Conservation (phyloP, 2,329 filamentous ascomycete species). For the Colletotrichum lupini region DNA sequence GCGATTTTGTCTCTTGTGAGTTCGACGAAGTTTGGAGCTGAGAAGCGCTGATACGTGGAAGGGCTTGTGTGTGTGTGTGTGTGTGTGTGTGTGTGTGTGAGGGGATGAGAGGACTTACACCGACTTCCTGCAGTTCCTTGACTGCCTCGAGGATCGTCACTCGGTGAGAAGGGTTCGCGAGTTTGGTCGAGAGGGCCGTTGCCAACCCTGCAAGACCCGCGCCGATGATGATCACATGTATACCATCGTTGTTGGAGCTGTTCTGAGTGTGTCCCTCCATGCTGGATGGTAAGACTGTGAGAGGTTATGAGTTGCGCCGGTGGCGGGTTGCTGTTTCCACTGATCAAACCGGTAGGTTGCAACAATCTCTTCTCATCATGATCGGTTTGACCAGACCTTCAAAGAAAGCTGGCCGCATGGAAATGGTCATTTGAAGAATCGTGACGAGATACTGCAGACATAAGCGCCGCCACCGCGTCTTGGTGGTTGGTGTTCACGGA, state of each 20-base stretch:
- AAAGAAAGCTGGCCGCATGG: neutral
- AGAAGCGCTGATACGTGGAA: too few species aligned
- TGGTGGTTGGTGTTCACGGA: conserved; percentile 14
- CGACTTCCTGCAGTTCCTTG: conserved; percentile 38
- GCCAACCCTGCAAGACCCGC: conserved; percentile 32
- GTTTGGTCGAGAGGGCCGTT: conserved; percentile 28
- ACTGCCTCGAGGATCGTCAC: conserved; percentile 37
- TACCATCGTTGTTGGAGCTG: neutral
- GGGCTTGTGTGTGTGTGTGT: too few species aligned
- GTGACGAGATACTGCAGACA: neutral
- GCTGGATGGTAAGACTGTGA: neutral
- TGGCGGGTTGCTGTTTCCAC: neutral
- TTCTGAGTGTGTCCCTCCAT: neutral
- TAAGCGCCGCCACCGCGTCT: neutral
- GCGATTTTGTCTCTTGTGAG: neutral
- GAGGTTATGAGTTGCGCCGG: neutral
- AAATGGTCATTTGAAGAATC: neutral
- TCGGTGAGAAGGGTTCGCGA: conserved; percentile 30
- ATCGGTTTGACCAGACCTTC: neutral
- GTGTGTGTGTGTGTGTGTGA: neutral
- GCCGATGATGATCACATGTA: conserved; percentile 32
- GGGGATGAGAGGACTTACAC: conserved; percentile 16
- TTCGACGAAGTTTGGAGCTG: neutral
- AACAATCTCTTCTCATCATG: neutral
- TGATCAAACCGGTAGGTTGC: neutral